Percentiles rank a stretch among this genome's conserved stretches.
Conservation (phyloP, 169 alveolate species). For the Theileria orientalis region DNA sequence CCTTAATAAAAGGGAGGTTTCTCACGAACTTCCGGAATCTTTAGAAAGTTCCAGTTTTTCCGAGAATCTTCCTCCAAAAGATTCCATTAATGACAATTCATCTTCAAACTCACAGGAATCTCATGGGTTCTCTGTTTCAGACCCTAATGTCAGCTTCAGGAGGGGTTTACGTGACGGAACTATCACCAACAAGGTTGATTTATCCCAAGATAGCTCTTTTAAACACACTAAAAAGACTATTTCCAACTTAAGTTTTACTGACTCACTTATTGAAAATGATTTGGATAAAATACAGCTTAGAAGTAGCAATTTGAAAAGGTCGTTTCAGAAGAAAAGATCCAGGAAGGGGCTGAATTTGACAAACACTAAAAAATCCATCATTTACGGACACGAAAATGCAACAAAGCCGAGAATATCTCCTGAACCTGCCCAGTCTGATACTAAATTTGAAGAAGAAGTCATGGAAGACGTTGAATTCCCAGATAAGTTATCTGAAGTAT, state of each 20-base stretch:
- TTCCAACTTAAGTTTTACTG: slow-evolving; percentile 44
- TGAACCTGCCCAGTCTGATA: not conserved
- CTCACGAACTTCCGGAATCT: not conserved
- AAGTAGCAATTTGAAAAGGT: not conserved
- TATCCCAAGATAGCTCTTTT: not conserved
- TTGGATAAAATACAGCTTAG: slow-evolving; percentile 18
- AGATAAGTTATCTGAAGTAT: not conserved
- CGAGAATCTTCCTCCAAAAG: not conserved
- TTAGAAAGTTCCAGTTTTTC: not conserved
- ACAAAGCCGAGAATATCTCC: not conserved
- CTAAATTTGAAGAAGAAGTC: not conserved
- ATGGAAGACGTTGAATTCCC: not conserved
- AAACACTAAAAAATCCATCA: not conserved
- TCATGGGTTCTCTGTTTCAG: not conserved
- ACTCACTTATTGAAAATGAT: slow-evolving; percentile 28
- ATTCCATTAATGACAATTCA: not conserved
- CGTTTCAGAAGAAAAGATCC: not conserved
- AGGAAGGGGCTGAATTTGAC: slow-evolving; percentile 2
- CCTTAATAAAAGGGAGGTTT: not conserved
- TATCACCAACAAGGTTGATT: not conserved
- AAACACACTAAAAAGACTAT: not conserved
- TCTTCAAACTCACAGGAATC: not conserved
- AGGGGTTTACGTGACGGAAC: slow-evolving; percentile 49
- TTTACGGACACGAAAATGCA: not conserved
- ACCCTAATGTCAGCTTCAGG: slow-evolving; percentile 15